Base-by-base conservation (phyloP, 208 protist species). In the Crithidia acanthocephali region DNA sequence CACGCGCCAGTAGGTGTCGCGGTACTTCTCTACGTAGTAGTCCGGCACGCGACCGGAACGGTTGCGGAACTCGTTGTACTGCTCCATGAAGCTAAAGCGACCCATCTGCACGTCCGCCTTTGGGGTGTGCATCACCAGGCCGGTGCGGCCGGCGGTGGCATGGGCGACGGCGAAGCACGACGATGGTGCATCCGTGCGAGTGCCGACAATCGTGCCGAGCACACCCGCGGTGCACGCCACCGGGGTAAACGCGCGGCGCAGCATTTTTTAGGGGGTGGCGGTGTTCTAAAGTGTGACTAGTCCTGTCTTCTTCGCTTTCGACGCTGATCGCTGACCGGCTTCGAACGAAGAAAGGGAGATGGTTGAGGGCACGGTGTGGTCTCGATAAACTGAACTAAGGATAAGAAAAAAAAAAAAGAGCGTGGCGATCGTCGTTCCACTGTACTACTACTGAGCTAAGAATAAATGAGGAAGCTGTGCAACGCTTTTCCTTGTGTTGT, bases 1-100 rank as follows among this genome's bases (percentile, higher is more conserved):
- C 7, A 95, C 79, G 47, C 92, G 92, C 92, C 92, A 96, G 77
- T 91, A 96, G 27, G 89, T 94, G 57, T 82, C 77, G 53, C 92
- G 87, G 68, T 91, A 92, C 69, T 95, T 94, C 48, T 92, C 83
- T 33, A 86, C 83, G 56, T 88, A 78, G 65, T 94, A 90, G 67
- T 96, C 92, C 13, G 89, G 89, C 59, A 84, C 92, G 48, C 86
- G 86, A 3, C 92, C 90, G 37, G 81, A 90, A 62, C 86, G 87
- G 72, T 93, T 85, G 60, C 88, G 87, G 72, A 96, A 94, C 74
- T 95, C 85, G 71, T 93, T 92, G 81, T 94, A 94, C 69, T 94
- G 84, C 7, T 92, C 81, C 81, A 88, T 91, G 58, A 92, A 93
- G 35, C 86, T 73, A 66, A 96, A 94, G 47, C 84, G 87, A 44